These are phyloP conservation scores for Acanthamoeba lenticulata DNA, from an alignment of 208 protist species.

Conservation along the genomic window DNA sequence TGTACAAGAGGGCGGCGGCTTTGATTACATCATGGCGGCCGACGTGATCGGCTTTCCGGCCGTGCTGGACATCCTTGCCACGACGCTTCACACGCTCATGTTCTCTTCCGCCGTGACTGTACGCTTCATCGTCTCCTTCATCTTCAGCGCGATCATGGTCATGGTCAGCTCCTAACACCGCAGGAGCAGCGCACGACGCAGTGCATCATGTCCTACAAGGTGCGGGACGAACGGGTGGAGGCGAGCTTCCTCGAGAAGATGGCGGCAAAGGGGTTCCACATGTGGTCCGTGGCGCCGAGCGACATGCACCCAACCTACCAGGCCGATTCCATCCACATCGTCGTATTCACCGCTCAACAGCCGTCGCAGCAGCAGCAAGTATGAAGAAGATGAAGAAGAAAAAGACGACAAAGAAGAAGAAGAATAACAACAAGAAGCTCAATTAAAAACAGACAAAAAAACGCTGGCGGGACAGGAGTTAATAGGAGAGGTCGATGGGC, in stretches of 20 bases:
- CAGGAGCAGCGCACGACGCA: neutral
- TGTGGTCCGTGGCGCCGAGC: neutral
- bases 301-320: neutral
- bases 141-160: neutral
- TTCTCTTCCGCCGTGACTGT: neutral
- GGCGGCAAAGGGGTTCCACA: neutral
- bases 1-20: neutral
- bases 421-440: too few relatives aligned
- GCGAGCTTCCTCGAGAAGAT: conserved; percentile 7
- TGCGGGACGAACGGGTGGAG: neutral
- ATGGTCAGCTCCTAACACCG: neutral
- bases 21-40: conserved; percentile 5
- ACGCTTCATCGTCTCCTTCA: neutral
- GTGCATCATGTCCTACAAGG: conserved; percentile 14
- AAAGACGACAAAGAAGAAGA: too few relatives aligned
- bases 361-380: too few relatives aligned
- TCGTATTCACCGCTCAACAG: neutral
- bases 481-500: neutral
- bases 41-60: conserved; percentile 14
- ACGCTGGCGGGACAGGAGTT: too few relatives aligned
- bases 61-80: neutral
- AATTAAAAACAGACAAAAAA: too few relatives aligned
- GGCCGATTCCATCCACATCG: neutral
- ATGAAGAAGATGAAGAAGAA: too few relatives aligned
- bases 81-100: neutral